phyloP scores from a whole-genome alignment of 495 filamentous ascomycete species.

The Jackrogersella multiformis region DNA sequence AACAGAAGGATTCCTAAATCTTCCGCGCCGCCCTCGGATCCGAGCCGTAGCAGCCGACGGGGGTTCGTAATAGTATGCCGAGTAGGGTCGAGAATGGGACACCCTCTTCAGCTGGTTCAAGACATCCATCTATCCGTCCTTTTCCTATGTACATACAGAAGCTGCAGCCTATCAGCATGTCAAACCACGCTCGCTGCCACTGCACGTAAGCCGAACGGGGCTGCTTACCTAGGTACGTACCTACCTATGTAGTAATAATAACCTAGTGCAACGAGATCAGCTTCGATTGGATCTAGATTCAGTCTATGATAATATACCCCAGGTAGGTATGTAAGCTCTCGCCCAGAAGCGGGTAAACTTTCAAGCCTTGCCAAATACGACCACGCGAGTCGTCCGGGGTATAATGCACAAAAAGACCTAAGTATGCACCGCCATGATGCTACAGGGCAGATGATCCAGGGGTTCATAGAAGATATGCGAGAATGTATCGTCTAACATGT shows the following conservation, averaged over 20 bases:
- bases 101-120: not conserved
- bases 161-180: too few relatives aligned
- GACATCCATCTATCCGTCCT: too few relatives aligned
- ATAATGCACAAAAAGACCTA: constrained; percentile 13
- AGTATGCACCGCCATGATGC: not conserved
- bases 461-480: not conserved
- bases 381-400: constrained; percentile 3
- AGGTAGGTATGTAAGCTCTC: constrained; percentile 22
- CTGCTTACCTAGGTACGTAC: not conserved
- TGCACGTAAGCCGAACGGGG: not conserved
- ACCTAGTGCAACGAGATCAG: not conserved
- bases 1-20: not conserved
- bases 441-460: not conserved
- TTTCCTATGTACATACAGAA: too few relatives aligned
- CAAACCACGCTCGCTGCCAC: not conserved
- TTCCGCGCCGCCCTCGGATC: constrained; percentile 19
- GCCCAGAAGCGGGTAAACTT: constrained; percentile 20
- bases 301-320: too few relatives aligned
- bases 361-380: constrained; percentile 8
- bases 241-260: not conserved
- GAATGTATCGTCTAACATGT: not conserved
- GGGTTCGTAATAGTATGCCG: not conserved
- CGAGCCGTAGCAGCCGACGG: constrained; percentile 18
- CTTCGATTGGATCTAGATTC: constrained; percentile 1
- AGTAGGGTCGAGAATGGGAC: constrained; percentile 18